Percentiles rank a stretch among this genome's conserved stretches.
Evolutionary conservation across 139 green algal genomes (phyloP).

Genomic region (Diplosphaera chodatii): DNA sequence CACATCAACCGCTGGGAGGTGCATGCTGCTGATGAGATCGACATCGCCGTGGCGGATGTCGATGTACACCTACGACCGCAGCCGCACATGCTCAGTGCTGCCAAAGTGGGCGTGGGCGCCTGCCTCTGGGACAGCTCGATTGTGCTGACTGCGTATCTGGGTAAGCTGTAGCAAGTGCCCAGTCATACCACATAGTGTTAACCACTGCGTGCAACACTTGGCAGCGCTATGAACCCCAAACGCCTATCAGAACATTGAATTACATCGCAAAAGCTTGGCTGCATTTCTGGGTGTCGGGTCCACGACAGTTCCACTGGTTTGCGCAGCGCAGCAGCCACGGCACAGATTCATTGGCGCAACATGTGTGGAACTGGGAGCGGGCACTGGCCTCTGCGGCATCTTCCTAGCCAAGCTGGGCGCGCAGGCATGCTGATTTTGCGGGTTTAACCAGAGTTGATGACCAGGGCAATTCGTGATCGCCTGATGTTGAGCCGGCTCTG

Average conservation of each 20-base stretch:
- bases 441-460: no score
- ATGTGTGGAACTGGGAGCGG: slow-evolving; percentile 30
- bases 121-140: slow-evolving; percentile 34
- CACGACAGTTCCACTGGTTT: no score
- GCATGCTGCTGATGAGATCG: slow-evolving; percentile 26
- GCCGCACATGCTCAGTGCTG: slow-evolving; percentile 3
- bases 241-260: no score
- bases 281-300: no score
- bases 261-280: no score
- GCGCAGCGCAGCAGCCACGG: neutral
- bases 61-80: slow-evolving; percentile 15
- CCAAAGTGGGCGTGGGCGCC: slow-evolving; percentile 31
- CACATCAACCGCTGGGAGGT: slow-evolving; percentile 28
- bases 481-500: no score
- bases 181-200: no score
- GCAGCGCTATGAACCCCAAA: no score
- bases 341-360: slow-evolving; percentile 13
- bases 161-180: no score
- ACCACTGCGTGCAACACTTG: no score
- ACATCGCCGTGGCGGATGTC: slow-evolving; percentile 11
- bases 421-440: no score
- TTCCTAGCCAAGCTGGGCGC: slow-evolving; percentile 17
- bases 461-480: no score
- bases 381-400: slow-evolving; percentile 19
- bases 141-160: slow-evolving; percentile 26